Base-by-base conservation (phyloP, 2,329 filamentous ascomycete species). In the Fusarium metavorans region DNA sequence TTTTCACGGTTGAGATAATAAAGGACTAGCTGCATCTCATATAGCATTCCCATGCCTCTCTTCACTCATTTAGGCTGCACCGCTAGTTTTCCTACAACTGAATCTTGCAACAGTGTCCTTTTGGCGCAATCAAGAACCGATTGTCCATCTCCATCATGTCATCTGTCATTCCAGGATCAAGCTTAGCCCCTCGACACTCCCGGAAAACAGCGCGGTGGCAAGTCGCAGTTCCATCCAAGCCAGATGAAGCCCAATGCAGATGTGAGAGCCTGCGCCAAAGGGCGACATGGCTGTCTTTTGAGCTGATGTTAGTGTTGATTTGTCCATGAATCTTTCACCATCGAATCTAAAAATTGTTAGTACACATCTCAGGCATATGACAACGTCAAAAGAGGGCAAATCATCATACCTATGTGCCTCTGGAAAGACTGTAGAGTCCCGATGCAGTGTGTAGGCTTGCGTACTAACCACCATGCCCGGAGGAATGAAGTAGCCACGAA, bases 171-270 rank as follows among this genome's bases (percentile, higher is more conserved):
- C 23, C 32, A 2, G 3, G 6, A 1, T 58, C 39, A 8, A 76
- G 30, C 1, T 1, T 43, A 0, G 64, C 66, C 1, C 71, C 35
- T 5, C 43, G 32, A 0, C 71, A 76, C 2, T 74, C 61, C 2
- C 68, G 71, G 6, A 76, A 76, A 76, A 74, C 1, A 70, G 14
- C 0, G 71, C 73, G 0, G 66, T 23, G 0, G 60, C 71, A 13
- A 74, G 68, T 6, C 73, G 62, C 0, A 76, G 16, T 14, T 76
- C 73, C 50, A 67, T 76, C 23, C 66, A 68, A 2, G 74, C 74
- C 2, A 76, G 34, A 2, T 76, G 73, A 6, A 74, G 14, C 0
- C 74, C 74, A 2, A 76, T 61, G 0, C 74, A 76, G 2, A 66
- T 56, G 4, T 71, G n/a, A 5, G 74, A 70, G 0, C 74, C 74